These are phyloP conservation scores for Claviceps sp. DNA, from an alignment of 2,329 filamentous ascomycete species.

Conservation along the genomic window DNA sequence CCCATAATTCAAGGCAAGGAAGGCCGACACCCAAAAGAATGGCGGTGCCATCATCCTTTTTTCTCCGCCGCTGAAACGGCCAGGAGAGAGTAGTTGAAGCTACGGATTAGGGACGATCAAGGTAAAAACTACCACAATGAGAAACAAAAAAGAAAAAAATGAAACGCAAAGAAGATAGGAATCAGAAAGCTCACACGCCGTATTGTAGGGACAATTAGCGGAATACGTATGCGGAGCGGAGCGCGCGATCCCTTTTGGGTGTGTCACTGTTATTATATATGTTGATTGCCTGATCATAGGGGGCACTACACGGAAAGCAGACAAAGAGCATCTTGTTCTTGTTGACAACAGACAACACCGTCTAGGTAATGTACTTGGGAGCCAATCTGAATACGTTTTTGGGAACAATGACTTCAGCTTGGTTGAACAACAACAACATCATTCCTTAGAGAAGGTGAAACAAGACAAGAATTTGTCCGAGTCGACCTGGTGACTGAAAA, in stretches of 20 bases:
- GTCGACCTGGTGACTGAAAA: background rate
- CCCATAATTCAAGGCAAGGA: background rate
- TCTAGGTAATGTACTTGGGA: background rate
- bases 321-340: background rate
- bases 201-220: background rate
- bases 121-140: background rate
- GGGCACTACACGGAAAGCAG: background rate
- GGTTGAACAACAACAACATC: background rate
- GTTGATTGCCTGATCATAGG: background rate
- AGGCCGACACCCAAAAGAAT: background rate
- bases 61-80: background rate
- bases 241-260: background rate
- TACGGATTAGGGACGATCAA: too few species aligned
- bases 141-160: background rate
- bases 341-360: background rate
- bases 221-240: background rate
- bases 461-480: background rate
- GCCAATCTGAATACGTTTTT: too few species aligned
- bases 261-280: background rate
- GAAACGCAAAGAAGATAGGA: background rate
- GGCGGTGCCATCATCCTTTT: background rate
- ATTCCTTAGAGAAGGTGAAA: background rate
- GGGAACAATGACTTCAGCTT: background rate
- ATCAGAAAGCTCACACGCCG: background rate
- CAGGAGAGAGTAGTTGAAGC: background rate